Evolutionary conservation across 2,329 filamentous ascomycete genomes (phyloP).

Genomic region (Sarocladium strictum): DNA sequence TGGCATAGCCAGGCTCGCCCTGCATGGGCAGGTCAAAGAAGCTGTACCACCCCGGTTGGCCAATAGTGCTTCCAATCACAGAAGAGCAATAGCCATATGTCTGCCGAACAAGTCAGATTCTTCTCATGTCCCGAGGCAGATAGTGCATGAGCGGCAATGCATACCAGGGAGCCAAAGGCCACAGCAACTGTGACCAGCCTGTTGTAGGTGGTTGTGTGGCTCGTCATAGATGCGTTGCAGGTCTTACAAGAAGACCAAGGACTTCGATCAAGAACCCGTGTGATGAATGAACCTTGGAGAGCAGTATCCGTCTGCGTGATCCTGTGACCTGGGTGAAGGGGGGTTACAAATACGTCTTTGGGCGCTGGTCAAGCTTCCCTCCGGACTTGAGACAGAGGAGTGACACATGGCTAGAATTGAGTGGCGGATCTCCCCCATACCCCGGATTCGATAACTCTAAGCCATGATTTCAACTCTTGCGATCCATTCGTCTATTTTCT

Average conservation of each 20-base stretch:
- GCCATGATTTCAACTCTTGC: neutral
- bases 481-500: neutral
- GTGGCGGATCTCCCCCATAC: neutral
- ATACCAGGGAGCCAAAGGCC: conserved; percentile 26
- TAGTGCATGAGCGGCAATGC: conserved; percentile 10
- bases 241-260: neutral
- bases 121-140: neutral
- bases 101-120: conserved; percentile 18
- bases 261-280: neutral
- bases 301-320: neutral
- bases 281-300: neutral
- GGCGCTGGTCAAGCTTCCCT: neutral
- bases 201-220: conserved; percentile 24
- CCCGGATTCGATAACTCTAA: neutral
- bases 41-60: conserved; percentile 44
- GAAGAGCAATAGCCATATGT: conserved; percentile 46
- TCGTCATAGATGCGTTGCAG: conserved; percentile 14
- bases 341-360: neutral
- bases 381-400: neutral
- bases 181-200: conserved; percentile 29
- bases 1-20: conserved; percentile 37
- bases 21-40: conserved; percentile 40
- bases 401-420: neutral
- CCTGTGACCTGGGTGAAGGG: neutral
- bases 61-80: conserved; percentile 45